These are phyloP conservation scores for Rhodamnia argentea DNA, from an alignment of 345 rosid species.

Conservation along the genomic window DNA sequence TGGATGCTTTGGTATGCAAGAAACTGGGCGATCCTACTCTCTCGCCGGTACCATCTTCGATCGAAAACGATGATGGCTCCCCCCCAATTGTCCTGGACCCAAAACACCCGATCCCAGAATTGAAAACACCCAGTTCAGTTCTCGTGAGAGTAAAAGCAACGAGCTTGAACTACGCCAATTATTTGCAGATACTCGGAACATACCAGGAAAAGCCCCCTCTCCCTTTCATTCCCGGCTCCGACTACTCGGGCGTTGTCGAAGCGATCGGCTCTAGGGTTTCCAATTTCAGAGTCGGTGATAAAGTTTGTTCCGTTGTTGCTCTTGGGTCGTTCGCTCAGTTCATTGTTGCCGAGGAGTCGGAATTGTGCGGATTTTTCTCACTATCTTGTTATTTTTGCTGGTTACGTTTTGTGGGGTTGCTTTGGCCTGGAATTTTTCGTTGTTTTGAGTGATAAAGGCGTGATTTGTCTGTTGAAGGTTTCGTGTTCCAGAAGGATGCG, in stretches of 20 bases:
- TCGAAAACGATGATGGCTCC: conserved; percentile 18
- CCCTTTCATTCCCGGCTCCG: conserved; percentile 92
- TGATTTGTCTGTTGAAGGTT: background rate
- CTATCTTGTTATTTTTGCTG: background rate
- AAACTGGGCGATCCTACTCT: conserved; percentile 58
- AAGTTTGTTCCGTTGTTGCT: conserved; percentile 53
- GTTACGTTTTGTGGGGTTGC: background rate
- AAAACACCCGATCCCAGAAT: conserved; percentile 47
- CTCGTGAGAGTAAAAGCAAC: conserved; percentile 79
- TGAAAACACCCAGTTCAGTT: conserved; percentile 46
- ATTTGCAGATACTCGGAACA: conserved; percentile 80
- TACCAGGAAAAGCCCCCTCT: conserved; percentile 78
- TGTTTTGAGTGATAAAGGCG: background rate
- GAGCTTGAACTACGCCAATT: conserved; percentile 93
- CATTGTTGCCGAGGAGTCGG: conserved; percentile 68
- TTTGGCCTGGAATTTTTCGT: background rate
- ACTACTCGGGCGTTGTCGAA: conserved; percentile 70
- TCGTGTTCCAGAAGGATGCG: conserved; percentile 54
- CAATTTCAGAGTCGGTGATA: conserved; percentile 61
- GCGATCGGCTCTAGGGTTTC: conserved; percentile 57
- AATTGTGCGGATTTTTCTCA: conserved; percentile 18
- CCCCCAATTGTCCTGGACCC: conserved; percentile 41
- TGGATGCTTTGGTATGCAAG: conserved; percentile 28
- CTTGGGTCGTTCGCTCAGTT: conserved; percentile 81
- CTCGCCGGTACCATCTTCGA: conserved; percentile 7